phyloP scores from a whole-genome alignment of 2,329 filamentous ascomycete species.

The Colletotrichum incanum region DNA sequence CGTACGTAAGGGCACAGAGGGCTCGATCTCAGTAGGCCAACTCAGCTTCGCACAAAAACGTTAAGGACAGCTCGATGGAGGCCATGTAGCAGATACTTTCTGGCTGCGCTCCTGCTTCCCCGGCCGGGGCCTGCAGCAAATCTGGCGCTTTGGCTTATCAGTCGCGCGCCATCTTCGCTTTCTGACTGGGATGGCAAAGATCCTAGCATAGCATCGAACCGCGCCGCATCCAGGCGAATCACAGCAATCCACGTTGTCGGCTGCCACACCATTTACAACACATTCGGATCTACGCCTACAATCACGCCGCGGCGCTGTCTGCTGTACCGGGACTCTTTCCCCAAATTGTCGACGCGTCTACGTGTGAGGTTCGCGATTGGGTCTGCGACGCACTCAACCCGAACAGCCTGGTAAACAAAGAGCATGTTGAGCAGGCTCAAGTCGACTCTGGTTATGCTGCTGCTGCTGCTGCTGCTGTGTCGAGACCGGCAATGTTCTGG shows the following conservation, averaged over 20 bases:
- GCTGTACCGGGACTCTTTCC: slow-evolving; percentile 15
- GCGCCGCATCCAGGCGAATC: slow-evolving; percentile 41
- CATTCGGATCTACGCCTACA: slow-evolving; percentile 25
- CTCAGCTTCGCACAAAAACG: not conserved
- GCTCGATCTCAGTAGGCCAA: not conserved
- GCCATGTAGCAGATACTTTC: slow-evolving; percentile 26
- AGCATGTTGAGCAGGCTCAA: not conserved
- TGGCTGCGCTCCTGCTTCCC: slow-evolving; percentile 1
- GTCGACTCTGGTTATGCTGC: not conserved
- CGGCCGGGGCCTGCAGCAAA: slow-evolving; percentile 39
- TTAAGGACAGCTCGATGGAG: not conserved
- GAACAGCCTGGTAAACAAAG: not conserved
- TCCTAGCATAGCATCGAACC: slow-evolving; percentile 29
- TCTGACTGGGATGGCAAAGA: slow-evolving; percentile 25
- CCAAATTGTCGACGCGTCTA: slow-evolving; percentile 24
- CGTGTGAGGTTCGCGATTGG: slow-evolving; percentile 10
- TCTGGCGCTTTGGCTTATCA: slow-evolving; percentile 43
- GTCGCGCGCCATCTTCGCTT: slow-evolving; percentile 38
- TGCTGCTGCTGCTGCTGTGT: not conserved
- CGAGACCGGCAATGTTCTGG: not conserved
- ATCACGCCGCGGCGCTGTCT: slow-evolving; percentile 18
- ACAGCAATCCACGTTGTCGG: slow-evolving; percentile 44
- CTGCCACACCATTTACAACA: slow-evolving; percentile 40
- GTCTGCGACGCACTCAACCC: slow-evolving; percentile 7
- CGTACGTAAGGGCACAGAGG: not conserved